Percentiles rank a stretch among this genome's conserved stretches.
phyloP scores from a whole-genome alignment of 2,329 filamentous ascomycete species.

The Cordyceps javanica region DNA sequence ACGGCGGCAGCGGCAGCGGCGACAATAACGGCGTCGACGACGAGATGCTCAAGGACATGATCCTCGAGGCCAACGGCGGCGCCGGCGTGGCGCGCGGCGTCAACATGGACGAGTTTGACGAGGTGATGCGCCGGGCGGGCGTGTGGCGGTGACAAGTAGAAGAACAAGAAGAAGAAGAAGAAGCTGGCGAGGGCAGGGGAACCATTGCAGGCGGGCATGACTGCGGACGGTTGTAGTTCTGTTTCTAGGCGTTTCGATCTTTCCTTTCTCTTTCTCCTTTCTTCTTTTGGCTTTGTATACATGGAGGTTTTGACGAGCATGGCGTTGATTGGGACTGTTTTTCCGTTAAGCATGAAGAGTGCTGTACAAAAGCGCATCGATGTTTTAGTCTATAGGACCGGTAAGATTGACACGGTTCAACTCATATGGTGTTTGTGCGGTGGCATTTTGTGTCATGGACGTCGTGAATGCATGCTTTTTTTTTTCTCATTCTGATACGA shows the following conservation, averaged over 20 bases:
- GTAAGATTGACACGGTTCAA: too few species aligned
- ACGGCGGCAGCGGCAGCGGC: too few species aligned
- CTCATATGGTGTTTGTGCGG: too few species aligned
- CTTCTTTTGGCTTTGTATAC: not conserved
- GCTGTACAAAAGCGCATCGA: too few species aligned
- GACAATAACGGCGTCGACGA: conserved; percentile 84
- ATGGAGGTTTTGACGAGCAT: not conserved
- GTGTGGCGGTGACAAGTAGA: conserved; percentile 59
- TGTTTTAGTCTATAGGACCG: too few species aligned
- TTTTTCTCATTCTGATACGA: conserved; percentile 11
- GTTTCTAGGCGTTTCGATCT: not conserved
- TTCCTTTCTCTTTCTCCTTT: too few species aligned
- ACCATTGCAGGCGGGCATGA: not conserved
- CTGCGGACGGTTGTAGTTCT: not conserved
- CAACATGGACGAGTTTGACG: conserved; percentile 72
- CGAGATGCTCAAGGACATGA: conserved; percentile 84
- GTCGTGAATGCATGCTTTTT: not conserved
- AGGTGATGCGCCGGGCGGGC: conserved; percentile 77
- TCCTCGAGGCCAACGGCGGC: conserved; percentile 85
- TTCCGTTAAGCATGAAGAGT: not conserved
- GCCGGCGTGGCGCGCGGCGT: conserved; percentile 66
- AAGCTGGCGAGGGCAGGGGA: not conserved
- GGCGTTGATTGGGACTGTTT: not conserved
- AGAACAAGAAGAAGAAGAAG: not conserved
- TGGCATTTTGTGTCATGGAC: too few species aligned